phyloP scores from a whole-genome alignment of 164 flowering plant species.

The Vitis rotundifolia region DNA sequence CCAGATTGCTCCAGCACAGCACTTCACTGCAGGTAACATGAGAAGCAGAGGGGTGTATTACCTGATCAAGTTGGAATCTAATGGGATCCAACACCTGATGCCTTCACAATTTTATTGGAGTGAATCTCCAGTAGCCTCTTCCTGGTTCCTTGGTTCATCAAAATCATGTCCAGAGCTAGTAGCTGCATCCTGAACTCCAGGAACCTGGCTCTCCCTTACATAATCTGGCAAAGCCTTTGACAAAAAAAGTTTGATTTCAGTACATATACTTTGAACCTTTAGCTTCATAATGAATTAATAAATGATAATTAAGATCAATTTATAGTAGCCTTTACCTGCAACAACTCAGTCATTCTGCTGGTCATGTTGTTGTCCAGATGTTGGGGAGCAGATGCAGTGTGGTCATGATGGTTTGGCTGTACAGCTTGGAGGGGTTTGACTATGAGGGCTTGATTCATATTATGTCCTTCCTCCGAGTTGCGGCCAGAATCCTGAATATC shows the following conservation, averaged over 20 bases:
- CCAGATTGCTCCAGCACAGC: neutral
- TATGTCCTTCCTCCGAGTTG: neutral
- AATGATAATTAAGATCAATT: neutral
- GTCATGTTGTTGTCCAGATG: constrained; percentile 23
- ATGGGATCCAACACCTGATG: constrained; percentile 5
- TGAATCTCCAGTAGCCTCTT: no score
- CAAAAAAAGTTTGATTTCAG: neutral
- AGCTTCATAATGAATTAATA: neutral
- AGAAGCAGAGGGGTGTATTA: neutral
- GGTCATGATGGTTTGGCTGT: constrained; percentile 16
- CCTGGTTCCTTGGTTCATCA: constrained; percentile 4
- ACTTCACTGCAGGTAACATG: neutral
- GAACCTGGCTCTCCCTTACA: constrained; percentile 12
- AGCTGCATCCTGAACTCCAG: constrained; percentile 3
- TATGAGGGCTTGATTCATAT: constrained; percentile 24
- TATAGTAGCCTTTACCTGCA: constrained; percentile 37
- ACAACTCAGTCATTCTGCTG: constrained; percentile 49
- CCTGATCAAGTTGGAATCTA: neutral
- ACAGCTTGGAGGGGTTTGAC: constrained; percentile 34
- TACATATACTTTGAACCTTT: neutral
- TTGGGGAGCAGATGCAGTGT: constrained; percentile 7
- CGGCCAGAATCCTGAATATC: constrained; percentile 7
- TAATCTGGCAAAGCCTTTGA: constrained; percentile 32
- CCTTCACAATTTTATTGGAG: neutral
- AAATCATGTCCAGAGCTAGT: neutral